Percentiles rank a stretch among this genome's conserved stretches.
Evolutionary conservation across 2,329 filamentous ascomycete species (phyloP).

Genomic region (Esteya vermicola): DNA sequence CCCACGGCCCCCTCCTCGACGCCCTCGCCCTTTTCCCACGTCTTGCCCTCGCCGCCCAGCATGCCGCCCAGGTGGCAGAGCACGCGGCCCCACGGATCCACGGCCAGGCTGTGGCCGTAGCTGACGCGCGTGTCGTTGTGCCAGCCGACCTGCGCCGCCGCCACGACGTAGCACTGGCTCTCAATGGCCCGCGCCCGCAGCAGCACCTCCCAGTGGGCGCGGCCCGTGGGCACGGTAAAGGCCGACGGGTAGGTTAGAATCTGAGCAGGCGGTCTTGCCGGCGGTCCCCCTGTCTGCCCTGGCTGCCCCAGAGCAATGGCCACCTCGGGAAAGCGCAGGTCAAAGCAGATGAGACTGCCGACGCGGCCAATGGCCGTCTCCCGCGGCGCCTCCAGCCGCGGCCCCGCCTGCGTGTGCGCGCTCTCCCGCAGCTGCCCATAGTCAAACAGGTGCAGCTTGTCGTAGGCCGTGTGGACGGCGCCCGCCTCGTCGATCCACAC

Average conservation of each 20-base stretch:
- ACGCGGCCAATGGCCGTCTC: conserved; percentile 60
- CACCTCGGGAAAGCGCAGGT: conserved; percentile 71
- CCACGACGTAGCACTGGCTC: conserved; percentile 75
- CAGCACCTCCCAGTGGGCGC: conserved; percentile 72
- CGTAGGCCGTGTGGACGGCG: conserved; percentile 38
- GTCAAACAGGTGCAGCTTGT: conserved; percentile 89
- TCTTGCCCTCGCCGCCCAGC: conserved; percentile 25
- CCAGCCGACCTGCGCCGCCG: conserved; percentile 65
- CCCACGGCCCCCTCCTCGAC: conserved; percentile 22
- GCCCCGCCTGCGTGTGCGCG: conserved; percentile 15
- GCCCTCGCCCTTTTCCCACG: conserved; percentile 10
- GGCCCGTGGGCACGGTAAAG: conserved; percentile 76
- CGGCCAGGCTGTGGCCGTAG: conserved; percentile 74
- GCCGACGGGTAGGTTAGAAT: conserved; percentile 78
- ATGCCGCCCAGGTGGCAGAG: conserved; percentile 47
- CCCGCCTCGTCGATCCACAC: conserved; percentile 36
- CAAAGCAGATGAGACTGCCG: conserved; percentile 78
- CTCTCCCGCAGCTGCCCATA: conserved; percentile 34
- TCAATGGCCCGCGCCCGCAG: conserved; percentile 74
- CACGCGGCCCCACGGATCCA: conserved; percentile 77
- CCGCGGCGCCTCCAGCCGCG: conserved; percentile 43
- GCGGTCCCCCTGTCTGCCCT: too few relatives aligned
- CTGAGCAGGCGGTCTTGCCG: conserved; percentile 39
- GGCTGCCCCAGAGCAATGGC: conserved; percentile 47
- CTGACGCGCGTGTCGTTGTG: conserved; percentile 51